Percentiles rank a stretch among this genome's conserved stretches.
phyloP scores from a whole-genome alignment of 495 filamentous ascomycete species.

The Massariosphaeria phaeospora region DNA sequence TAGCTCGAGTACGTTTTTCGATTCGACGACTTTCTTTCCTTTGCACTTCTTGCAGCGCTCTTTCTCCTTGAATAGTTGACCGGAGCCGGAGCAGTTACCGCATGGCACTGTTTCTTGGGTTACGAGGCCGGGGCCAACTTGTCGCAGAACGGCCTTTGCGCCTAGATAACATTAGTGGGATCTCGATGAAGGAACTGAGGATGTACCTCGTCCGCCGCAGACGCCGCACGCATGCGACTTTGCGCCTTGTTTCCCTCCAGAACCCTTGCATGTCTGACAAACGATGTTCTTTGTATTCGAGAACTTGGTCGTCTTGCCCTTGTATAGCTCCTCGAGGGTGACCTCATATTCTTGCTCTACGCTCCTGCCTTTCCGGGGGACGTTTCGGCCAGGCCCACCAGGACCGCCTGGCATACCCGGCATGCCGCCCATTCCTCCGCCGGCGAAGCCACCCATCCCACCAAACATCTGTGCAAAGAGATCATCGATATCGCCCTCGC shows the following conservation, averaged over 20 bases:
- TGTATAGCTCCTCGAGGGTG: constrained; percentile 88
- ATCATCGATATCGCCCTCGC: constrained; percentile 79
- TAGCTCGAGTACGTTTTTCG: constrained; percentile 89
- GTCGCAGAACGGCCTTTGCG: constrained; percentile 62
- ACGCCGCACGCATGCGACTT: constrained; percentile 78
- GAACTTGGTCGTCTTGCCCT: constrained; percentile 96
- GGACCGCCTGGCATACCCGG: constrained; percentile 53
- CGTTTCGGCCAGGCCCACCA: constrained; percentile 49
- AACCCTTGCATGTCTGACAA: constrained; percentile 80
- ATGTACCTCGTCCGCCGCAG: constrained; percentile 67
- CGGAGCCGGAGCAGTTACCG: constrained; percentile 72
- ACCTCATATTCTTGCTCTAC: constrained; percentile 90
- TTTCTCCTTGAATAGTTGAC: constrained; percentile 83
- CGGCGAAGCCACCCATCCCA: constrained; percentile 46
- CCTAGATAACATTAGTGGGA: constrained; percentile 41
- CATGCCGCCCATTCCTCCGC: constrained; percentile 52
- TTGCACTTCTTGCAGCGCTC: constrained; percentile 99
- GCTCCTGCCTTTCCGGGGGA: constrained; percentile 66
- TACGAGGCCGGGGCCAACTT: constrained; percentile 75
- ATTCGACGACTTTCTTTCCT: constrained; percentile 70
- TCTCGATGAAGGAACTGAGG: neutral
- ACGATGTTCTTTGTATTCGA: constrained; percentile 87
- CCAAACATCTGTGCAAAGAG: constrained; percentile 93
- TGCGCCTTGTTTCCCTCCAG: constrained; percentile 85
- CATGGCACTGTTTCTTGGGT: constrained; percentile 70